Evolutionary conservation across 768 basidiomycete species (phyloP).

Genomic region (Agaricus bisporus): DNA sequence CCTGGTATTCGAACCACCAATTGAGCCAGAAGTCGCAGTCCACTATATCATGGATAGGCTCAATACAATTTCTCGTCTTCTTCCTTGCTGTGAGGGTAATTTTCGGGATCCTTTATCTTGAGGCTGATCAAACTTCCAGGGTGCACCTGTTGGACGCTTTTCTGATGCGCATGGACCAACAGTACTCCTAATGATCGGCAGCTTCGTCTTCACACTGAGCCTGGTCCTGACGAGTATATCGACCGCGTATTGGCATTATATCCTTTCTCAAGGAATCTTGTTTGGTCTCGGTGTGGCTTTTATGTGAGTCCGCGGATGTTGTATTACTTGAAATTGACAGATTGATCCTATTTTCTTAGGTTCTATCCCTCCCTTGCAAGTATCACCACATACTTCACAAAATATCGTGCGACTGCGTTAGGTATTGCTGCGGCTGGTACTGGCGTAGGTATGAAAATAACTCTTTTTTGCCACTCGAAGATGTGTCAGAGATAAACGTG

Average conservation of each 20-base stretch:
- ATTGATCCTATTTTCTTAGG: conserved; percentile 26
- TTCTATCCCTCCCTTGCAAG: conserved; percentile 68
- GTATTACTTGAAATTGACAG: conserved; percentile 4
- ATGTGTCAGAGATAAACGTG: not conserved
- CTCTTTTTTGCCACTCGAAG: not conserved
- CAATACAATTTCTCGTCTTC: conserved; percentile 61
- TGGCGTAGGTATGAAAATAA: conserved; percentile 41
- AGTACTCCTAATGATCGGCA: conserved; percentile 45
- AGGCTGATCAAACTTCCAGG: conserved; percentile 29
- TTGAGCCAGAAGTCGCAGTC: conserved; percentile 42
- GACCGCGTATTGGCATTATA: conserved; percentile 51
- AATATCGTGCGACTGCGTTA: conserved; percentile 63
- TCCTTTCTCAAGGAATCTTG: conserved; percentile 56
- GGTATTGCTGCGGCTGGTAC: conserved; percentile 71
- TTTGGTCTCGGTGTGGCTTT: conserved; percentile 63
- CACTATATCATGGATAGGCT: conserved; percentile 67
- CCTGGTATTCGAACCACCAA: conserved; percentile 61
- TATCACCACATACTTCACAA: conserved; percentile 58
- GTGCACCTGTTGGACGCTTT: conserved; percentile 51
- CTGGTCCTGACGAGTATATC: conserved; percentile 59
- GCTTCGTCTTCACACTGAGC: conserved; percentile 40
- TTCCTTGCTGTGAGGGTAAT: conserved; percentile 53
- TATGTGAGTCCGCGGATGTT: conserved; percentile 37
- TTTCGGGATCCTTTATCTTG: not conserved
- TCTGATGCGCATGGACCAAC: conserved; percentile 60